Evolutionary conservation across 305 asterid genomes (phyloP).

Genomic region (Rubia tinctorum): DNA sequence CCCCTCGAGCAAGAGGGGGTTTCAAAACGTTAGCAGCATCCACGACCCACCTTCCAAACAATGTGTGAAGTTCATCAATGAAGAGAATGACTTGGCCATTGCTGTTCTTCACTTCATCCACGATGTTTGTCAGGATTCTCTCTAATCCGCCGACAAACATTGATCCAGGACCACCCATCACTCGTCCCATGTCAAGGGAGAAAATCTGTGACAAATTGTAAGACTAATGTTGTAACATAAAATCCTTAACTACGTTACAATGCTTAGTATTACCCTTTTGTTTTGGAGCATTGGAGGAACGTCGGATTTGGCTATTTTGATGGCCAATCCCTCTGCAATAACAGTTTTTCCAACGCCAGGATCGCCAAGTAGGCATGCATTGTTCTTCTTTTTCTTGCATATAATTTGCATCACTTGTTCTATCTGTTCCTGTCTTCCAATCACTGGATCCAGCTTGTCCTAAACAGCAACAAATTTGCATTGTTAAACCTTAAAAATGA

Average conservation of each 20-base stretch:
- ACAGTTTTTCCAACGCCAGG: slow-evolving; percentile 47
- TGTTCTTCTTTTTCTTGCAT: slow-evolving; percentile 24
- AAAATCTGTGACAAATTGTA: slow-evolving; percentile 16
- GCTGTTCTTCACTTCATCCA: slow-evolving; percentile 31
- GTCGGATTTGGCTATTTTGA: slow-evolving; percentile 13
- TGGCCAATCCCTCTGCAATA: slow-evolving; percentile 33
- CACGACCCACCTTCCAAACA: slow-evolving; percentile 20
- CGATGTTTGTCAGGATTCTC: slow-evolving; percentile 19
- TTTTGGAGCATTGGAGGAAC: slow-evolving; percentile 23
- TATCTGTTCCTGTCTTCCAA: slow-evolving; percentile 30
- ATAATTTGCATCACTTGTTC: slow-evolving; percentile 25
- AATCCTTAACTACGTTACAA: neutral
- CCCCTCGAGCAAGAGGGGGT: slow-evolving; percentile 46
- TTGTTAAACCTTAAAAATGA: neutral
- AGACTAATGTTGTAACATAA: neutral
- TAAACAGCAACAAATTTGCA: neutral
- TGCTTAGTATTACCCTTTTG: slow-evolving; percentile 20
- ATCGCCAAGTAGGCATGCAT: slow-evolving; percentile 34
- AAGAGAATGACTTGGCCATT: slow-evolving; percentile 29
- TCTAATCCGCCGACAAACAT: slow-evolving; percentile 36
- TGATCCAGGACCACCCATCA: slow-evolving; percentile 31
- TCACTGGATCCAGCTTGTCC: slow-evolving; percentile 37
- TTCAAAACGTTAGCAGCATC: slow-evolving; percentile 41
- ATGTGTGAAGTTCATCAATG: slow-evolving; percentile 38
- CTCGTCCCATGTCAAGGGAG: slow-evolving; percentile 32